Conservation (phyloP, 129 eudicot genomes). For the Lactuca sativa region DNA sequence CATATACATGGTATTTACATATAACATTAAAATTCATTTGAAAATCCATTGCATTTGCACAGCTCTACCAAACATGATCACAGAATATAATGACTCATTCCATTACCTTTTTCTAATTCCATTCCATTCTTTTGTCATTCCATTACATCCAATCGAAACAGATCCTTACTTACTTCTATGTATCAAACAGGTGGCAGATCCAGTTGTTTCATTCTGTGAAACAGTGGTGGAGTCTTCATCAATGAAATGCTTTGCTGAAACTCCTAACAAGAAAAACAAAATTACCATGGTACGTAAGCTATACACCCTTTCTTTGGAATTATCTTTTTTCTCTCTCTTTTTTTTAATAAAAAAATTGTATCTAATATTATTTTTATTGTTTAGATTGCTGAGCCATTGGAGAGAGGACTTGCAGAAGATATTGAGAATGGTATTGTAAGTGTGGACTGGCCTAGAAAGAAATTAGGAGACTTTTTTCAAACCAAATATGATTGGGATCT, state of each 20-base stretch:
- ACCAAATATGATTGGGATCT: slow-evolving; percentile 98
- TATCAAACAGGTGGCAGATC: slow-evolving; percentile 80
- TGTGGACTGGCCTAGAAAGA: slow-evolving; percentile 94
- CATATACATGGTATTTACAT: too few species aligned
- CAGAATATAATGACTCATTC: too few species aligned
- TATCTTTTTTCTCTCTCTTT: not conserved
- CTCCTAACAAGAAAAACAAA: slow-evolving; percentile 98
- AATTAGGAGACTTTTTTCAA: slow-evolving; percentile 89
- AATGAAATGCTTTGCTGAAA: slow-evolving; percentile 98
- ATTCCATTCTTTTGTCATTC: too few species aligned
- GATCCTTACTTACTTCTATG: not conserved
- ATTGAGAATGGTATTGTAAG: slow-evolving; percentile 94
- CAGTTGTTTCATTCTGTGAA: slow-evolving; percentile 97
- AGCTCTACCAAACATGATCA: too few species aligned
- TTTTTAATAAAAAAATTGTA: not conserved
- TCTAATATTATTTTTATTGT: slow-evolving; percentile 6
- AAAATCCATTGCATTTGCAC: too few species aligned
- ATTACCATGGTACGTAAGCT: slow-evolving; percentile 79
- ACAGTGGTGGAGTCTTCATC: slow-evolving; percentile 98
- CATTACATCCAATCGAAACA: not conserved
- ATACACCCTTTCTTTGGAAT: not conserved
- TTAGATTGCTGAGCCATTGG: slow-evolving; percentile 96
- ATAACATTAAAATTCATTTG: too few species aligned
- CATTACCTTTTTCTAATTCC: too few species aligned
- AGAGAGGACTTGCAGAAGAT: slow-evolving; percentile 99